Evolutionary conservation across 805 yeast species (phyloP), one percentile per base, ranked within the genome.

Genomic region (Cyberlindnera americana): DNA sequence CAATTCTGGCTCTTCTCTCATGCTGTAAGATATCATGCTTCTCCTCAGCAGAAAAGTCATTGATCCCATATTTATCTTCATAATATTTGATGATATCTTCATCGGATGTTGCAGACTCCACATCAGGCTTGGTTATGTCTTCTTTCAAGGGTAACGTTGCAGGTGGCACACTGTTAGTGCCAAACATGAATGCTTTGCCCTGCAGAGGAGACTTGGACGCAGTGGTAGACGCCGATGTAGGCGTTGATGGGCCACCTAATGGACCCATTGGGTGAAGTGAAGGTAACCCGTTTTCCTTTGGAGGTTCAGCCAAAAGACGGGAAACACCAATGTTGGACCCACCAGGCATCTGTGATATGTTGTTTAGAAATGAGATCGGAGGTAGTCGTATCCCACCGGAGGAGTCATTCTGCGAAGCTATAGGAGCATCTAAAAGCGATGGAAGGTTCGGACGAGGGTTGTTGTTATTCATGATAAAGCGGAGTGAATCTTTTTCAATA

Each of bases 281-380:
- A 8, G 41, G 45, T 4, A 41, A 36, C 6, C 23, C 12, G 3
- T 35, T 35, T 7, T 41, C 45, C 26, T 37, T 29, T n/a, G 45
- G 32, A 7, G 37, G 30, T 14, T 43, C 43, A 29, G 40, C 42
- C 18, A 48, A 24, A 15, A 48, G 24, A 10, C 47, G 44, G 5
- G 47, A 29, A 8, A 50, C 40, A 6, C 41, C 40, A 4, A 35
- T 6, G 26, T n/a, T 21, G 23, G 24, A 38, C 22, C 33, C 45
- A 18, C 13, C 27, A 13, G 40, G 40, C 16, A 35, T 15, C 12
- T 34, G 40, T 26, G 39, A 19, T 12, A 33, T 30, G 28, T 33
- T 43, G 35, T 34, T 48, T 11, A 59, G 50, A 34, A 67, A 64
- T 0, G 71, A 66, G 13, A 67, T 62, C 1, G 72, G 70, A 10